These are phyloP conservation scores for Prunus mume DNA, from an alignment of 306 rosid genomes.

Conservation along the genomic window DNA sequence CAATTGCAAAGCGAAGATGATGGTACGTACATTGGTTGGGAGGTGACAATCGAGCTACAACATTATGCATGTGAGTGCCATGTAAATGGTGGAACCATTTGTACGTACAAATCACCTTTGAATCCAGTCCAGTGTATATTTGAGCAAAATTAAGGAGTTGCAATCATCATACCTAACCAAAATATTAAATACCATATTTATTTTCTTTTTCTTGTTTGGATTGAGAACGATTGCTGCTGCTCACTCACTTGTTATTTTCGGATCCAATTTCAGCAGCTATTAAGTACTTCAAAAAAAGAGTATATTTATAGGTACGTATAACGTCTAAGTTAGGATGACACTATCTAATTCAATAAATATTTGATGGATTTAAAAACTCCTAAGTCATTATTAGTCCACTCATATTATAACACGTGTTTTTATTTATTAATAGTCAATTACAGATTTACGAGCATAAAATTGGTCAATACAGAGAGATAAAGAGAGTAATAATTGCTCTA, in stretches of 20 bases:
- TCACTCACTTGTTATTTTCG: background rate
- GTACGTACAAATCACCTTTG: background rate
- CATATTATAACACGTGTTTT: no score
- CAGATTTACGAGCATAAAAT: no score
- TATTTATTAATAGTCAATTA: no score
- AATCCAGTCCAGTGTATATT: background rate
- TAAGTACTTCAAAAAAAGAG: background rate
- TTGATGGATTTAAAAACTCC: no score
- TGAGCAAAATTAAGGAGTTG: background rate
- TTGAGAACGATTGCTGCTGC: background rate
- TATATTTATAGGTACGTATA: no score
- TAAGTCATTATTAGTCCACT: no score
- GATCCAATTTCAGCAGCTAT: background rate
- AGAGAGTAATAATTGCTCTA: no score
- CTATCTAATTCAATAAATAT: no score
- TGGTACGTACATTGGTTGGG: constrained; percentile 25
- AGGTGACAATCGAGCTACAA: constrained; percentile 28
- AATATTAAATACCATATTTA: no score
- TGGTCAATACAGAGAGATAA: no score
- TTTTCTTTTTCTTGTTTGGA: no score
- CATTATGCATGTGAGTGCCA: constrained; percentile 41
- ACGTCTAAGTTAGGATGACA: no score
- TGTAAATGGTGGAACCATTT: constrained; percentile 36
- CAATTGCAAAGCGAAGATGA: constrained; percentile 8
- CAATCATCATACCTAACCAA: background rate